Conservation (phyloP, 441 rosid species). For the Erysimum pusillum region DNA sequence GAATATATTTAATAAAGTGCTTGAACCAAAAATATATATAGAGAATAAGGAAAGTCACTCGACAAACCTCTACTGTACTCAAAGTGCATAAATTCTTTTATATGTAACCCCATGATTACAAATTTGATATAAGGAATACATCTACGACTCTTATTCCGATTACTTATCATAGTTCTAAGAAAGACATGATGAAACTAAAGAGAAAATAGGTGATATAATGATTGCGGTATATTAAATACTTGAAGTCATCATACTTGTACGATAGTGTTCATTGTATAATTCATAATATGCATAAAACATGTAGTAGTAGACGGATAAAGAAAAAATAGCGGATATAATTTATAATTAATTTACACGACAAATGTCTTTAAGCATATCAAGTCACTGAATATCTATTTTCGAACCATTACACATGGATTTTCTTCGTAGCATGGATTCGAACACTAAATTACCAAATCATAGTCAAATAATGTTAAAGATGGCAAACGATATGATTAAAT, state of each 20-base stretch:
- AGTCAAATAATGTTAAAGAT: slow-evolving; percentile 33
- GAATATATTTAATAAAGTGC: slow-evolving; percentile 22
- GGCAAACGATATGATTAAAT: slow-evolving; percentile 40
- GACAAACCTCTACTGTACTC: slow-evolving; percentile 43
- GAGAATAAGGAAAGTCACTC: slow-evolving; percentile 28
- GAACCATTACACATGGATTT: background rate
- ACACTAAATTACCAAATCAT: slow-evolving; percentile 26
- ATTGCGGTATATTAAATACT: slow-evolving; percentile 18
- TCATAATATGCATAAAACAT: background rate
- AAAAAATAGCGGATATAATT: background rate
- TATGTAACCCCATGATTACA: slow-evolving; percentile 29
- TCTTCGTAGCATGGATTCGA: slow-evolving; percentile 17
- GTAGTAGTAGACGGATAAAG: background rate
- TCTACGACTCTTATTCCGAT: background rate
- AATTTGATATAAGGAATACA: slow-evolving; percentile 12
- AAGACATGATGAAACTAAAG: slow-evolving; percentile 27
- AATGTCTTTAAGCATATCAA: background rate
- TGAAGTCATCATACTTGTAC: slow-evolving; percentile 26
- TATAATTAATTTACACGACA: background rate
- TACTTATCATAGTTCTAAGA: slow-evolving; percentile 21
- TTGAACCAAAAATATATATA: background rate
- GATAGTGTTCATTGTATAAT: slow-evolving; percentile 10
- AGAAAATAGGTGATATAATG: slow-evolving; percentile 36
- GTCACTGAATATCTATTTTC: too few relatives aligned
- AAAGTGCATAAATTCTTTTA: slow-evolving; percentile 32